Evolutionary conservation across 805 yeast genomes (phyloP), one percentile per base, ranked within the genome.

Genomic region (Teunomyces gatunensis): DNA sequence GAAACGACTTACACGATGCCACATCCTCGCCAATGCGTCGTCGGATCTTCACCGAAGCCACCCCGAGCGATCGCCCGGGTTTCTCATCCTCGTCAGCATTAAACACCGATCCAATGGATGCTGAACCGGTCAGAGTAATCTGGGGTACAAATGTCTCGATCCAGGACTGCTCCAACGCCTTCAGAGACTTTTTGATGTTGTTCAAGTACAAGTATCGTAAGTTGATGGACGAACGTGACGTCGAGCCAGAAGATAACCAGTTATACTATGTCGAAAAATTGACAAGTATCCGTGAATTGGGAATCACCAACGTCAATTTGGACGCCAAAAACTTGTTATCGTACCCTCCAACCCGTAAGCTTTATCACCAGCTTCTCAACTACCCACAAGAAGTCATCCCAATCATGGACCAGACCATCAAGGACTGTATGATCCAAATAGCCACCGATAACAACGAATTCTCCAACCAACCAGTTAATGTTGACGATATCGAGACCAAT

Each of bases 61-160:
- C 44, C 12, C 42, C 53, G 1, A 9, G 41, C 11, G 28, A 23
- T 21, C 20, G 37, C 5, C 28, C 29, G 3, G 21, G 40, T 37
- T 15, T 47, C 47, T 47, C 59, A 10, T 58, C 67, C 12, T 61
- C 69, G 11, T 60, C 72, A 7, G 60, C 61, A 37, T 56, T 67
- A 13, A 57, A 53, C 47, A 55, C 69, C 7, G 74, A 67, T 29
- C 54, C 56, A 13, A 48, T 48, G 37, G 63, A 57, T 17, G 81
- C 80, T 45, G 96, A 87, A 54, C 96, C 96, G 0, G 82, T 84
- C 20, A 79, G 95, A 59, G 96, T 94, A 46, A 92, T 94, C 60
- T 94, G 99, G 99, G 99, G 99, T 68, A 94, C 99, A 1, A 90
- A 92, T 61, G 96, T 94, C 23, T 86, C 95, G 42, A 91, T 94